A percentile compares a stretch with the other conserved stretches of the same genome.
Evolutionary conservation across 805 yeast species (phyloP).

Genomic region (Metschnikowia amazonensis): DNA sequence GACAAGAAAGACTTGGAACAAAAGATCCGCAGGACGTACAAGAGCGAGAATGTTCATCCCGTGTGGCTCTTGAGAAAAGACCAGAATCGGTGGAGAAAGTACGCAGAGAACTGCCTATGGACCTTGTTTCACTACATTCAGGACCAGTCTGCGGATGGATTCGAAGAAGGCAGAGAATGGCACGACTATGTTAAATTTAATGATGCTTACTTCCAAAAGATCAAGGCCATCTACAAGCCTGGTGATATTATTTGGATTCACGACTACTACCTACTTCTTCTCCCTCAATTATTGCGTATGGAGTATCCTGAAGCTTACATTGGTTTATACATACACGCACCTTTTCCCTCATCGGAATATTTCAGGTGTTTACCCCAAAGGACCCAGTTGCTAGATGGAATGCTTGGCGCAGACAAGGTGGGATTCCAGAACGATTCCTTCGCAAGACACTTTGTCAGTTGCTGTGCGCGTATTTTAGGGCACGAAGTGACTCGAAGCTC

Average conservation of each 20-base stretch:
- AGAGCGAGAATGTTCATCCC: conserved; percentile 64
- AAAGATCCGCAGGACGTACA: conserved; percentile 44
- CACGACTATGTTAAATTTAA: conserved; percentile 85
- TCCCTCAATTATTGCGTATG: conserved; percentile 82
- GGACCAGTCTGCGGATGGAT: conserved; percentile 65
- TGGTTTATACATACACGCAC: conserved; percentile 79
- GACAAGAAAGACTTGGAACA: conserved; percentile 52
- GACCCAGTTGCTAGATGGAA: conserved; percentile 77
- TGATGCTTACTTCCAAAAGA: conserved; percentile 81
- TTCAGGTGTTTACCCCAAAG: conserved; percentile 86
- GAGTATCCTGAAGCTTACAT: conserved; percentile 68
- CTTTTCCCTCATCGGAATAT: conserved; percentile 95
- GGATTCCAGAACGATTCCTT: conserved; percentile 85
- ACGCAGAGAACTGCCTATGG: conserved; percentile 90
- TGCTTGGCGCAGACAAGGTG: conserved; percentile 83
- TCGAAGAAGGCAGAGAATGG: conserved; percentile 71
- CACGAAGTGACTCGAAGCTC: conserved; percentile 59
- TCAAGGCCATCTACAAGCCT: conserved; percentile 66
- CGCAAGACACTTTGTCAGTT: conserved; percentile 84
- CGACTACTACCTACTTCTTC: conserved; percentile 76
- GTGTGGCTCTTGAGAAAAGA: conserved; percentile 82
- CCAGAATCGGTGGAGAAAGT: conserved; percentile 80
- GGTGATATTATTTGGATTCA: conserved; percentile 94
- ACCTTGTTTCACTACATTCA: conserved; percentile 93
- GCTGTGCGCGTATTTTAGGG: conserved; percentile 85